These are phyloP conservation scores for Scorias spongiosa DNA, from an alignment of 2,329 filamentous ascomycete species.

Conservation along the genomic window DNA sequence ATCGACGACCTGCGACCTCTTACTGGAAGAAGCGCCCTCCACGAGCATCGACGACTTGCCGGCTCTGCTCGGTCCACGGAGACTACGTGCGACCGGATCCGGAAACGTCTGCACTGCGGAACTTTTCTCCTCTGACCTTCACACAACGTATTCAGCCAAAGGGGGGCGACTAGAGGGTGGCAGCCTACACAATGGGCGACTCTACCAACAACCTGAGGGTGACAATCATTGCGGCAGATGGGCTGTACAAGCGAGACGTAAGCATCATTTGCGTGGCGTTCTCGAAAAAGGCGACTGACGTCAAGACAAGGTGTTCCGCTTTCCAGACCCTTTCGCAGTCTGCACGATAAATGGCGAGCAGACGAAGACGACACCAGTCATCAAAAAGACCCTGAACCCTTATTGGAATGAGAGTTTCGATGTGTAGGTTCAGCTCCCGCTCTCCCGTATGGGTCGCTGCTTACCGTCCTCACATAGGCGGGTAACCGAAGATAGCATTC, in stretches of 20 bases:
- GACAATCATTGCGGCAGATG: constrained; percentile 96
- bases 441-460: constrained; percentile 24
- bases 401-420: constrained; percentile 99
- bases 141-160: too few relatives aligned
- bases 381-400: constrained; percentile 95
- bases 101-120: background rate
- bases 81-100: background rate
- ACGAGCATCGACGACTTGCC: background rate
- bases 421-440: constrained; percentile 44
- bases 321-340: constrained; percentile 94
- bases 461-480: constrained; percentile 30
- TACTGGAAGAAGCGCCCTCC: background rate
- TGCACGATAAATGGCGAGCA: constrained; percentile 96
- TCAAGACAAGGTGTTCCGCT: constrained; percentile 42
- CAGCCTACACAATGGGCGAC: background rate
- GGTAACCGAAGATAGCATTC: constrained; percentile 87
- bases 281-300: constrained; percentile 5
- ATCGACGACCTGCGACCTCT: background rate
- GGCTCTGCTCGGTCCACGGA: background rate
- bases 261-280: constrained; percentile 2
- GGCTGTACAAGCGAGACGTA: constrained; percentile 96
- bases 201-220: constrained; percentile 58
- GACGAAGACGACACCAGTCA: constrained; percentile 93
- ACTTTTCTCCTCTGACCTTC: too few relatives aligned
- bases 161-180: too few relatives aligned